Percentiles rank a stretch among this genome's conserved stretches.
Evolutionary conservation across 345 rosid species (phyloP).

Genomic region (Clausena lansium): DNA sequence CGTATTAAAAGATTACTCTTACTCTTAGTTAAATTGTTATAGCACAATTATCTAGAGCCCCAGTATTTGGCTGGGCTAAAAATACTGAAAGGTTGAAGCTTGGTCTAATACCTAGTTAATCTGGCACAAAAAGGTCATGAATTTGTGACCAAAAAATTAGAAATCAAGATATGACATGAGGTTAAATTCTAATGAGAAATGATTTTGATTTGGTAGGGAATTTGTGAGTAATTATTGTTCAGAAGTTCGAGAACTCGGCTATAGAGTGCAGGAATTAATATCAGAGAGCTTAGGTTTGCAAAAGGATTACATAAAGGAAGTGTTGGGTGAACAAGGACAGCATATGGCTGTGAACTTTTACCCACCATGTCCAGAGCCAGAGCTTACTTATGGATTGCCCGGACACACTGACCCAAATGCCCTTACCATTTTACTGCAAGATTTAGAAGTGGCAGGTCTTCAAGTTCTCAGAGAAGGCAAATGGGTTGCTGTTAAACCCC

Average conservation of each 20-base stretch:
- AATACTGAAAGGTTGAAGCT: too few species aligned
- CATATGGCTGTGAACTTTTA: conserved; percentile 93
- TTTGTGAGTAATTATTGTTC: conserved; percentile 52
- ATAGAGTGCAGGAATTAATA: conserved; percentile 60
- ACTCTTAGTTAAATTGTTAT: too few species aligned
- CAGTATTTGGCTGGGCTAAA: too few species aligned
- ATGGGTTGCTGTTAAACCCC: conserved; percentile 84
- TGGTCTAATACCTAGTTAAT: too few species aligned
- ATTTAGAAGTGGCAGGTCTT: conserved; percentile 67
- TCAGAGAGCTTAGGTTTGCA: conserved; percentile 87
- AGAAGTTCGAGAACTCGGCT: conserved; percentile 65
- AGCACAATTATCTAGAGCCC: too few species aligned
- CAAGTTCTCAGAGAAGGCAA: conserved; percentile 73
- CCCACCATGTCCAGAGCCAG: conserved; percentile 93
- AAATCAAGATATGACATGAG: background rate
- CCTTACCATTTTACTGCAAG: conserved; percentile 85
- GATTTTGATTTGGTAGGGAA: conserved; percentile 40
- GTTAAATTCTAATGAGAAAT: background rate
- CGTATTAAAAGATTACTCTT: too few species aligned
- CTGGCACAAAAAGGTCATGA: background rate
- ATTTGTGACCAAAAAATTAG: background rate
- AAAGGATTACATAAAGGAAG: conserved; percentile 44
- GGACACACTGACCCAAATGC: conserved; percentile 91
- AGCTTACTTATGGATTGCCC: conserved; percentile 85
- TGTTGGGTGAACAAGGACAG: conserved; percentile 85